Percentiles rank a stretch among this genome's conserved stretches.
Conservation (phyloP, 2,329 filamentous ascomycete species). For the Microcyclosporella mali region DNA sequence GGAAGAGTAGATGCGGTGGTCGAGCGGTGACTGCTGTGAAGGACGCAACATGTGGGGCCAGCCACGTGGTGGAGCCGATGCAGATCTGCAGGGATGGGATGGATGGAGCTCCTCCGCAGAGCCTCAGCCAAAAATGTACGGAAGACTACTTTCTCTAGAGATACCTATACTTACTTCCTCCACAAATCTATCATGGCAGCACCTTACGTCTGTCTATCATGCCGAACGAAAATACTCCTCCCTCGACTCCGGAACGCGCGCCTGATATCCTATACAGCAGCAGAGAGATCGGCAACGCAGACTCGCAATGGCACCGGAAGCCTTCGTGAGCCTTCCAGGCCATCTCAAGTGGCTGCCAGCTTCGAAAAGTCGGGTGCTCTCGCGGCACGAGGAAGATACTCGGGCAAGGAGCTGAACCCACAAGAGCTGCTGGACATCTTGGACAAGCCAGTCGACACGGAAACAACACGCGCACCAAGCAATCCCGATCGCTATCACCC, state of each 20-base stretch:
- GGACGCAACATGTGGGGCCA: too few relatives aligned
- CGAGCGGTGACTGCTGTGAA: background rate
- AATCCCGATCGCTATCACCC: background rate
- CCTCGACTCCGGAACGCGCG: background rate
- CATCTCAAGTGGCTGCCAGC: too few relatives aligned
- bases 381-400: conserved; percentile 16
- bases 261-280: background rate
- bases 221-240: background rate
- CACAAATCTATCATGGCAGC: conserved; percentile 5
- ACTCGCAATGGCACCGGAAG: background rate
- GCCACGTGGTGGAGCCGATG: too few relatives aligned
- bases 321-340: too few relatives aligned
- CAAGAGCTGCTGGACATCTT: conserved; percentile 18
- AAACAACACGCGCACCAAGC: background rate
- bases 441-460: background rate
- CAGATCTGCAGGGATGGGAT: too few relatives aligned
- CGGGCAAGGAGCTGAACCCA: conserved; percentile 15
- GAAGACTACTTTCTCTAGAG: too few relatives aligned
- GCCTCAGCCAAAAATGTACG: too few relatives aligned
- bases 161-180: too few relatives aligned
- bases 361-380: too few relatives aligned
- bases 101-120: too few relatives aligned
- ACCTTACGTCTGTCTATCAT: conserved; percentile 5
- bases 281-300: background rate
- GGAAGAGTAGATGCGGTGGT: background rate